Evolutionary conservation across 345 rosid genomes (phyloP).

Genomic region (Eucalyptus tenuipes): DNA sequence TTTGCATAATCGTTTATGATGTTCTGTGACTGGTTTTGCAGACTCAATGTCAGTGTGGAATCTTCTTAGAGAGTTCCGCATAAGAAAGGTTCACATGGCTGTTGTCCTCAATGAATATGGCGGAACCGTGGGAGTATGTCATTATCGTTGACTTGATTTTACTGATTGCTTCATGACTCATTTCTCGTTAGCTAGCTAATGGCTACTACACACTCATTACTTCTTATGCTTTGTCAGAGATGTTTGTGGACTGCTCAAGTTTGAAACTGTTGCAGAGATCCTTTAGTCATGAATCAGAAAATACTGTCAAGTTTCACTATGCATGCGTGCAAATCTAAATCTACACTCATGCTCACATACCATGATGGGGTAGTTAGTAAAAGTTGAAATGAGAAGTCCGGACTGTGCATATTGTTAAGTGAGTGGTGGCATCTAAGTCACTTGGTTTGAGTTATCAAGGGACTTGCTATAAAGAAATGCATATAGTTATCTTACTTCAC

Average conservation of each 20-base stretch:
- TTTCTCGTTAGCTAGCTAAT: neutral
- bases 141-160: neutral
- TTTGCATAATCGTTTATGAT: neutral
- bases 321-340: neutral
- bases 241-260: neutral
- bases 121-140: slow-evolving; percentile 94
- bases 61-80: slow-evolving; percentile 97
- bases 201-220: neutral
- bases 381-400: neutral
- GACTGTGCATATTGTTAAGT: neutral
- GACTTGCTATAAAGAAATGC: neutral
- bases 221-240: neutral
- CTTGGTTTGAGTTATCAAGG: neutral
- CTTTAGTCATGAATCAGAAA: neutral
- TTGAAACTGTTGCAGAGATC: neutral
- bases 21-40: slow-evolving; percentile 9
- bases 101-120: slow-evolving; percentile 97
- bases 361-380: neutral
- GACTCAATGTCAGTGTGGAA: slow-evolving; percentile 99
- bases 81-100: slow-evolving; percentile 99
- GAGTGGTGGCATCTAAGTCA: neutral
- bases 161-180: neutral
- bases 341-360: neutral
- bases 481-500: neutral
- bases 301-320: neutral